Evolutionary conservation across 768 basidiomycete species (phyloP).

Genomic region (Harrya chromipes): DNA sequence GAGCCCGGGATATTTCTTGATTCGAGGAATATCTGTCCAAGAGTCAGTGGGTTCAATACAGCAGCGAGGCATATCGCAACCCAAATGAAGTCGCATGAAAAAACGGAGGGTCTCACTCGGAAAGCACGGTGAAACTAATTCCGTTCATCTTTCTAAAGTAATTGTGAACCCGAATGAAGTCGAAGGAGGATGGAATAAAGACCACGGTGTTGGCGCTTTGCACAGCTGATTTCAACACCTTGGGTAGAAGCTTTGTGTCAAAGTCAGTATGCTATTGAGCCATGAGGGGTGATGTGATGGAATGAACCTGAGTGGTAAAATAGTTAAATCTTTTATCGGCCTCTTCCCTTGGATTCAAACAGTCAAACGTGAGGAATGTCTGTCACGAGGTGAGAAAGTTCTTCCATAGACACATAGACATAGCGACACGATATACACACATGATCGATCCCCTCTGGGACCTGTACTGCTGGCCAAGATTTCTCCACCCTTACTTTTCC

Average conservation of each 20-base stretch:
- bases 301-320: slow-evolving; percentile 77
- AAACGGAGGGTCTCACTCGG: slow-evolving; percentile 59
- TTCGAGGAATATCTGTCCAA: slow-evolving; percentile 79
- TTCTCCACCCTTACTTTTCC: slow-evolving; percentile 76
- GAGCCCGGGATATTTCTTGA: slow-evolving; percentile 90
- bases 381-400: slow-evolving; percentile 28
- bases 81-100: not conserved
- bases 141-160: slow-evolving; percentile 72
- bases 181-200: slow-evolving; percentile 93
- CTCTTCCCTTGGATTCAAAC: slow-evolving; percentile 67
- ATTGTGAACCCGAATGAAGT: slow-evolving; percentile 90
- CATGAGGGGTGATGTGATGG: not conserved
- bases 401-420: not conserved
- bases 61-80: not conserved
- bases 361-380: slow-evolving; percentile 77
- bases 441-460: slow-evolving; percentile 83
- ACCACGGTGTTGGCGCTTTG: slow-evolving; percentile 86
- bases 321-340: slow-evolving; percentile 82
- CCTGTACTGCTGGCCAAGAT: slow-evolving; percentile 67
- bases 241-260: slow-evolving; percentile 65
- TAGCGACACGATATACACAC: slow-evolving; percentile 37
- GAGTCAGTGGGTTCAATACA: not conserved
- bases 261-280: not conserved
- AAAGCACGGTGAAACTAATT: slow-evolving; percentile 77
- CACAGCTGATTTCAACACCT: slow-evolving; percentile 87